These are phyloP conservation scores for Catharanthus roseus DNA, from an alignment of 257 asterid genomes.

Conservation along the genomic window DNA sequence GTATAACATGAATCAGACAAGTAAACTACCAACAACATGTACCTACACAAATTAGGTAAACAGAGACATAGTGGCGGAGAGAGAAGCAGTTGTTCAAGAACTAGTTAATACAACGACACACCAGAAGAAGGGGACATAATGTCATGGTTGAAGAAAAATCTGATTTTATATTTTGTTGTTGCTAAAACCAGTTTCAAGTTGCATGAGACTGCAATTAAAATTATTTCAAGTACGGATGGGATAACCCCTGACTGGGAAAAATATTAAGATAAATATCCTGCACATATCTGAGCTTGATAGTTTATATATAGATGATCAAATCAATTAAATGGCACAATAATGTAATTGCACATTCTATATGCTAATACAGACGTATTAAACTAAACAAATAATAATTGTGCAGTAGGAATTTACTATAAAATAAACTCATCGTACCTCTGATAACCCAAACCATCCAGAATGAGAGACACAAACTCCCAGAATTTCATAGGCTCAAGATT, in stretches of 20 bases:
- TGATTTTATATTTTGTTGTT: slow-evolving; percentile 1
- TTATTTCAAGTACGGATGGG: neutral
- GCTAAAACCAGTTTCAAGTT: neutral
- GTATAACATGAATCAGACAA: neutral
- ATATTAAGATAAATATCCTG: neutral
- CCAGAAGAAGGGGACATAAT: neutral
- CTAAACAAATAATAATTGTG: neutral
- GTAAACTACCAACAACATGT: neutral
- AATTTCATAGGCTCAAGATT: slow-evolving; percentile 62
- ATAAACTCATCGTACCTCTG: slow-evolving; percentile 41
- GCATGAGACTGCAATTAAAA: neutral
- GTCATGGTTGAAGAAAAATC: neutral
- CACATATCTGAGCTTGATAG: neutral
- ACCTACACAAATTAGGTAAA: too few relatives aligned
- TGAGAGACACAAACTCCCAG: slow-evolving; percentile 45
- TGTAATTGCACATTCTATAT: neutral
- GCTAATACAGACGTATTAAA: neutral
- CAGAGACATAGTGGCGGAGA: neutral
- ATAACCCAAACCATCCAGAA: slow-evolving; percentile 61
- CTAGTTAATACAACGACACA: neutral
- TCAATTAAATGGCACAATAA: neutral
- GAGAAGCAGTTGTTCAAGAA: neutral
- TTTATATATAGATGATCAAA: neutral
- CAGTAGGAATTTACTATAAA: neutral
- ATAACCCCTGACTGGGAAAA: neutral